Percentiles rank a stretch among this genome's conserved stretches.
phyloP scores from a whole-genome alignment of 1,284 basidiomycete genomes.

The Leccinum solheimii region DNA sequence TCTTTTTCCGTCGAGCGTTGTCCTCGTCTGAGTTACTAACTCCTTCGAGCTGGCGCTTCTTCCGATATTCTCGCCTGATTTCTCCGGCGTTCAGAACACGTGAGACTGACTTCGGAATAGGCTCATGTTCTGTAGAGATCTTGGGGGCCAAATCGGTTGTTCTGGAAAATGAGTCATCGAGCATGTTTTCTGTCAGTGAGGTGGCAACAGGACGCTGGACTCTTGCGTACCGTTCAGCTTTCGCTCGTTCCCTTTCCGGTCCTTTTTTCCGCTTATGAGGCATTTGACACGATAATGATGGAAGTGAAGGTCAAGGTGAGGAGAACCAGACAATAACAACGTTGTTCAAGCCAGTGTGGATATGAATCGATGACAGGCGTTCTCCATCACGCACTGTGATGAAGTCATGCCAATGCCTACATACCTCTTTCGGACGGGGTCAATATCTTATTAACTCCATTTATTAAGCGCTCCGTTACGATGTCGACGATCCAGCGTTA shows the following conservation, averaged over 20 bases:
- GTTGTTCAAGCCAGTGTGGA: conserved; percentile 6
- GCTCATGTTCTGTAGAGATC: conserved; percentile 47
- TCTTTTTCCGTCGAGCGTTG: conserved; percentile 41
- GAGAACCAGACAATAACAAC: conserved; percentile 14
- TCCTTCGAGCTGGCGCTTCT: conserved; percentile 46
- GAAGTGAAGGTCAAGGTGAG: conserved; percentile 2
- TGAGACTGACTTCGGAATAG: conserved; percentile 64
- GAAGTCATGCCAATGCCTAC: not conserved
- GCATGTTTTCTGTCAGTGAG: conserved; percentile 1
- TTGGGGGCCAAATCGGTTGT: conserved; percentile 49
- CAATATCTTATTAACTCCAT: conserved; percentile 7
- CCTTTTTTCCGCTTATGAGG: conserved; percentile 66
- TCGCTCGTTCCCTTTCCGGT: conserved; percentile 44
- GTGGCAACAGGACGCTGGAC: not conserved
- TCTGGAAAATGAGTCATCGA: conserved; percentile 34
- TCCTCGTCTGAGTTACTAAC: conserved; percentile 32
- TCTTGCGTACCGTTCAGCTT: conserved; percentile 39
- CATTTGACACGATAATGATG: conserved; percentile 42
- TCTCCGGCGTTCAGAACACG: conserved; percentile 63
- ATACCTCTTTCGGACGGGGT: not conserved
- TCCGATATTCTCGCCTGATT: conserved; percentile 56
- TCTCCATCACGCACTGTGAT: not conserved
- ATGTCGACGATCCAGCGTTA: conserved; percentile 16
- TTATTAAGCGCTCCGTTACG: not conserved
- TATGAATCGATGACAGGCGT: not conserved